Evolutionary conservation across 345 rosid species (phyloP), one percentile per base, ranked within the genome.

Genomic region (Aquilaria yunnanensis): DNA sequence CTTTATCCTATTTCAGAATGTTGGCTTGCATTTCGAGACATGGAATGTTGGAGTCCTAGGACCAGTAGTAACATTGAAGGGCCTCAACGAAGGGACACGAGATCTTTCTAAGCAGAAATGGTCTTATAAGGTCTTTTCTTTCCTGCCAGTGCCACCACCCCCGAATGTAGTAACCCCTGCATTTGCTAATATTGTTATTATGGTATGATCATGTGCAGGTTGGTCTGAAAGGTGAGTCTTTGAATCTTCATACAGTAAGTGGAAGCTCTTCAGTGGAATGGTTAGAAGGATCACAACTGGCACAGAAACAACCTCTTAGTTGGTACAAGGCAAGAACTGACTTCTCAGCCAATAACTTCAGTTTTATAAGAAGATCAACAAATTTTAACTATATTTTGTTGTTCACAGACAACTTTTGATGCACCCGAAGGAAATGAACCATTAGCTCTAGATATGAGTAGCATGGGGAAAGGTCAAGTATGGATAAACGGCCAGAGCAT

Each of bases 31-130:
- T 70, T 94, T 70, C 55, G 99, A 94, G 77, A 77, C 74, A 63
- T 94, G 90, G 92, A 88, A 94, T 65, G 76, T 80, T 63, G 99
- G 97, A 14, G 77, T 94, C 66, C 83, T 94, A 34, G 99, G 96
- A 11, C 91, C 97, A 0, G 90, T 88, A n/a, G 90, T 88, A 14
- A 80, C 85, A 37, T 61, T 90, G 57, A 70, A 74, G 57, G 97
- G 96, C 69, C 80, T 90, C 43, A 82, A 85, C 57, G 85, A 83
- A 1, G 99, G 99, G 67, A 71, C 83, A 61, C 76, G 85, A 80
- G 87, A 94, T 70, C 69, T 94, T 80, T 78, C 97, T 10, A 74
- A 80, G 81, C 85, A 85, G 85, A 87, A 87, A 66, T 94, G 99
- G 99, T 75, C 96, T 41, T 86, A 94, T 77, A 88, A 90, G 99